phyloP scores from a whole-genome alignment of 768 basidiomycete species.

The Kwoniella sp. region DNA sequence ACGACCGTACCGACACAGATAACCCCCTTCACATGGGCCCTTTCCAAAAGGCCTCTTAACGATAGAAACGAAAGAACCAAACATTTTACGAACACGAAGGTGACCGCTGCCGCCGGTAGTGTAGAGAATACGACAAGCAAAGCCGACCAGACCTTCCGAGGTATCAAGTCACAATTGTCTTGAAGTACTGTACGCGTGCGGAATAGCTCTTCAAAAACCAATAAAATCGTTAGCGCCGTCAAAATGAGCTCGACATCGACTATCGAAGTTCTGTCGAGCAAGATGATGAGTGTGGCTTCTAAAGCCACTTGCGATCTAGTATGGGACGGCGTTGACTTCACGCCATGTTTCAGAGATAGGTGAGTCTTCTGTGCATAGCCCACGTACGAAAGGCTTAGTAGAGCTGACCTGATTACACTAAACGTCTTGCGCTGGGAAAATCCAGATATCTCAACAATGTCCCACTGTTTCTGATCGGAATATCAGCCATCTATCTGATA shows the following conservation, averaged over 20 bases:
- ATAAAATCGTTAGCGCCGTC: neutral
- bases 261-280: neutral
- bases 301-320: slow-evolving; percentile 24
- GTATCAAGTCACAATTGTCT: too few relatives aligned
- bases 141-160: too few relatives aligned
- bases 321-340: slow-evolving; percentile 48
- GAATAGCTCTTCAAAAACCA: neutral
- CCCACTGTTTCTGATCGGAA: slow-evolving; percentile 24
- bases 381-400: neutral
- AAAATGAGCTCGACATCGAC: neutral
- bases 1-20: neutral
- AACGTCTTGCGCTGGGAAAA: too few relatives aligned
- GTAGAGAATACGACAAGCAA: too few relatives aligned
- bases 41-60: neutral
- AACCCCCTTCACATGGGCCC: neutral
- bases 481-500: slow-evolving; percentile 9
- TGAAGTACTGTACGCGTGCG: too few relatives aligned
- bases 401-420: neutral
- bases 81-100: too few relatives aligned
- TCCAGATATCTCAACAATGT: slow-evolving; percentile 36
- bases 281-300: neutral
- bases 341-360: slow-evolving; percentile 35
- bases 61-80: too few relatives aligned
- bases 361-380: neutral
- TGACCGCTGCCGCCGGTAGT: too few relatives aligned